Base-by-base conservation (phyloP, 2,329 filamentous ascomycete species). In the Leptographium lundbergii region DNA sequence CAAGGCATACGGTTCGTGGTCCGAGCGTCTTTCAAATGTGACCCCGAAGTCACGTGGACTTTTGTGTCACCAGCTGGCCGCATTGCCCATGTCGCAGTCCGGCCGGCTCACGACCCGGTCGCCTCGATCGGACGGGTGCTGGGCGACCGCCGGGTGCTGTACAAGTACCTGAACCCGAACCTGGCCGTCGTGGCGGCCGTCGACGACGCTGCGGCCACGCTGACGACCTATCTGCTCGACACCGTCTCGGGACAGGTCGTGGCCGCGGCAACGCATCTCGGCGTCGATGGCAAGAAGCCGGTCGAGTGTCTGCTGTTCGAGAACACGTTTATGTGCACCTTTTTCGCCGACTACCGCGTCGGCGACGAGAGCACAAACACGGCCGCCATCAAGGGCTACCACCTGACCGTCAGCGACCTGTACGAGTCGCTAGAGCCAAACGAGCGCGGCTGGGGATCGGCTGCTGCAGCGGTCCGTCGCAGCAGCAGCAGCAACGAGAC, bases 151-250 rank as follows among this genome's bases (percentile, higher is more conserved):
- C 86, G 85, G n/a, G 94, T 99, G 54, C 81, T 92, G 63, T 99
- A 99, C 82, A 99, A 99, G 74, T 97, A 97, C 69, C 75, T 99
- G 48, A 96, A 95, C 73, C 84, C 89, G 0, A 96, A 95, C 72
- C 81, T 89, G 7, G 77, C 91, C 2, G 79, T 97, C 0, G 77
- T 96, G 53, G 88, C 88, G 1, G 79, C 88, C 1, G 74, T 85
- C 2, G 79, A 86, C 39, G 79, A 86, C 25, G 74, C 75, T 13
- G 67, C 77, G 3, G 78, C 76, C 25, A 74, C 75, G 1, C 82
- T 90, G 9, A 85, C 84, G 0, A 78, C 95, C 63, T 91, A 92
- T 67, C 77, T 97, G 13, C 71, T 99, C 17, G 91, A 99, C 68
- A 88, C 88, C 2, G 80, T 95, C 7, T 95, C 91, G 13, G 94